Evolutionary conservation across 306 rosid species (phyloP), one percentile per base, ranked within the genome.

Genomic region (Castanospermum australe): DNA sequence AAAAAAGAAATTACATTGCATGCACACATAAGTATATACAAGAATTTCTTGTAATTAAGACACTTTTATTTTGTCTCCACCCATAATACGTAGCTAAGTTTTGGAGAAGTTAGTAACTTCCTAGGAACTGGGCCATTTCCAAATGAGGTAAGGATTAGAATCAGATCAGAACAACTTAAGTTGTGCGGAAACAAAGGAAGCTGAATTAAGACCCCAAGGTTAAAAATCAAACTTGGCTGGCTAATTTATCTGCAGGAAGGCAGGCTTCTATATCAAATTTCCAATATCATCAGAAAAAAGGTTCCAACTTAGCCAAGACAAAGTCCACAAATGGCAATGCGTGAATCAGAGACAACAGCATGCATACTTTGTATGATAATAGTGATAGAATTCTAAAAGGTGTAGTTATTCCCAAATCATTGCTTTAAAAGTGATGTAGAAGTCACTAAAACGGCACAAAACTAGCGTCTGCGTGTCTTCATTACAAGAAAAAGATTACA

Each of bases 401-500:
- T 32, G 54, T 7, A 42, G 21, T 71, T 32, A 71, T 54, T 77
- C 38, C 48, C 30, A 63, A 63, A 66, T 51, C 68, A 70, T 69
- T 32, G 42, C 50, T 54, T 51, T 33, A 33, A 10, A 39, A 44
- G 64, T 48, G 59, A 64, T 51, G 60, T 18, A 77, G 41, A 76
- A 24, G 36, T 33, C 33, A 74, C 60, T 21, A 22, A 35, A 77
- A 77, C 30, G 5, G 42, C 71, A 71, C 48, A 47, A 74, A 55
- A 66, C 71, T n/a, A 28, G 44, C 35, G n/a, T n/a, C n/a, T n/a
- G n/a, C n/a, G 14, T 21, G n/a, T 62, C 67, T n/a, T 45, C 67
- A 17, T 28, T 39, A 57, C 67, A 73, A 66, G 59, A 67, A 50
- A 38, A 38, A 67, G 18, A 65, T 35, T 76, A 76, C 47, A 73